phyloP scores from a whole-genome alignment of 1,284 basidiomycete species.

The Blastosporella zonata region DNA sequence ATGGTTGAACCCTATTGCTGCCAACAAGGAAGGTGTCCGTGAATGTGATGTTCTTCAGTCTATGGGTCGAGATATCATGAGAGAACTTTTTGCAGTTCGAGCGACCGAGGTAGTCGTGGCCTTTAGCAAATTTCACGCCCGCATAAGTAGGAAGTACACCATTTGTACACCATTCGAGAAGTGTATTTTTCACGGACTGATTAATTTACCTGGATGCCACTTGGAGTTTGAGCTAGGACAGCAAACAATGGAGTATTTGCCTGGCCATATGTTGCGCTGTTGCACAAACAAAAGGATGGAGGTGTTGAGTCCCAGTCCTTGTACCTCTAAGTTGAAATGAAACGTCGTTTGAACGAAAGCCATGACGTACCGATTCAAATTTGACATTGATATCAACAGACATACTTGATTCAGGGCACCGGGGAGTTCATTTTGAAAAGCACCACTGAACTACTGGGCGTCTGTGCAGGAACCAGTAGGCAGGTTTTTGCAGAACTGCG shows the following conservation, averaged over 20 bases:
- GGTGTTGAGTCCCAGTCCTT: conserved; percentile 18
- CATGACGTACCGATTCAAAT: conserved; percentile 16
- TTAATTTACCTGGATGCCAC: conserved; percentile 18
- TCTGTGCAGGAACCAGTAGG: conserved; percentile 12
- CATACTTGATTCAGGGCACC: conserved; percentile 21
- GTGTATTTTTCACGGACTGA: too few species aligned
- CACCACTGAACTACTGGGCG: conserved; percentile 11
- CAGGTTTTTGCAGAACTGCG: conserved; percentile 13
- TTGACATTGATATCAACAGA: conserved; percentile 8
- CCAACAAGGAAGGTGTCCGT: conserved; percentile 24
- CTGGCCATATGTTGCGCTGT: conserved; percentile 12
- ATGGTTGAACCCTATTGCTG: conserved; percentile 23
- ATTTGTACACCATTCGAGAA: conserved; percentile 11
- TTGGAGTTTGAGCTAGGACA: conserved; percentile 17
- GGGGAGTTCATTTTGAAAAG: conserved; percentile 17
- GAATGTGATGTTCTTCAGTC: conserved; percentile 24
- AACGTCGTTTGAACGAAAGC: background rate
- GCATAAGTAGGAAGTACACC: too few species aligned
- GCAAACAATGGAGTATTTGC: conserved; percentile 19
- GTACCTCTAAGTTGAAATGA: too few species aligned
- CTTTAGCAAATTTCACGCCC: conserved; percentile 24
- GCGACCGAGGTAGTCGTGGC: conserved; percentile 31
- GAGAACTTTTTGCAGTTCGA: conserved; percentile 29
- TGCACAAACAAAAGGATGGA: conserved; percentile 17
- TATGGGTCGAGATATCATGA: conserved; percentile 29